These are phyloP conservation scores for Sporothrix euskadiensis DNA, from an alignment of 2,329 filamentous ascomycete species.

Conservation along the genomic window DNA sequence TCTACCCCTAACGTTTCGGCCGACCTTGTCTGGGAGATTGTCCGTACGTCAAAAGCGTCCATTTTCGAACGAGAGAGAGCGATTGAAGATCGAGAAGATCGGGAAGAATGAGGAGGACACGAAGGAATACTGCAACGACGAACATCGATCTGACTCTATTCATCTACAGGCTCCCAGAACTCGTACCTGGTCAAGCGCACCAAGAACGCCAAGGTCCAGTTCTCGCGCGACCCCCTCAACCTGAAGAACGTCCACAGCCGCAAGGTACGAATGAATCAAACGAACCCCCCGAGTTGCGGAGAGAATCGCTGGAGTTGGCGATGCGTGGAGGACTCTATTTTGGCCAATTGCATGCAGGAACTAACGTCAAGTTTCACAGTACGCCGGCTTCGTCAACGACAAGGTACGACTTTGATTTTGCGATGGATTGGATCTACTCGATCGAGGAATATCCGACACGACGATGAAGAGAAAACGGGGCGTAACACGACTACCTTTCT, in stretches of 20 bases:
- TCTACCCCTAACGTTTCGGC: conserved; percentile 72
- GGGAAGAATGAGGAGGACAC: background rate
- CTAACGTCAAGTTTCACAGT: conserved; percentile 50
- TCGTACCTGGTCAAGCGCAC: conserved; percentile 90
- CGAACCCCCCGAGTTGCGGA: background rate
- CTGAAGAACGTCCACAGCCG: conserved; percentile 85
- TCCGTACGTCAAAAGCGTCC: conserved; percentile 66
- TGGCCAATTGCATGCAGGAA: background rate
- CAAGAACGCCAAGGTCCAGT: conserved; percentile 74
- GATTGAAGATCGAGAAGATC: background rate
- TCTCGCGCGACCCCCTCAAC: conserved; percentile 95
- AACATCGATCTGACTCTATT: conserved; percentile 28
- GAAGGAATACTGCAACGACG: background rate
- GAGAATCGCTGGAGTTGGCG: background rate
- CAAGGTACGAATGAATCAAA: conserved; percentile 63
- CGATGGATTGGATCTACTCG: background rate
- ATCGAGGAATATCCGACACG: background rate
- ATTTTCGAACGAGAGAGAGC: background rate
- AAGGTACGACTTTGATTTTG: conserved; percentile 62
- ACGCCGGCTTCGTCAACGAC: conserved; percentile 89
- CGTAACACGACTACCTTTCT: background rate
- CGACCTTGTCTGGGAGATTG: conserved; percentile 93
- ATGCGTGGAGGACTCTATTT: background rate
- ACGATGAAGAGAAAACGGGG: background rate
- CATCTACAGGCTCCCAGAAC: conserved; percentile 75